Conservation (phyloP, 2,329 filamentous ascomycete species). For the Ophiostoma piceae region DNA sequence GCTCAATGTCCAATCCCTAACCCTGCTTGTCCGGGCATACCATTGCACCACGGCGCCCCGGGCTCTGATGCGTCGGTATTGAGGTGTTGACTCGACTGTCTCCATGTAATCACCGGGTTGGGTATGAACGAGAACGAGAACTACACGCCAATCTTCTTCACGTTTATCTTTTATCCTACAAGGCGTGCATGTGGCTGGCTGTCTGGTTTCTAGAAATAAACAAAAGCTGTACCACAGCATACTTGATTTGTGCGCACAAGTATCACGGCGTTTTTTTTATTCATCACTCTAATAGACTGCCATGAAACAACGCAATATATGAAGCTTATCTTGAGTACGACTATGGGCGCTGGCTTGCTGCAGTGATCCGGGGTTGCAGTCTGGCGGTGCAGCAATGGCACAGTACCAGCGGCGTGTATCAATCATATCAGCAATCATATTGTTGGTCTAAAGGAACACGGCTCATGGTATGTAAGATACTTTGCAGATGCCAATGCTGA, state of each 20-base stretch:
- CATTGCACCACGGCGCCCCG: neutral
- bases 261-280: neutral
- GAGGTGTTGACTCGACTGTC: too few species aligned
- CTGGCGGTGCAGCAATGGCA: neutral
- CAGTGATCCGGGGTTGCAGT: neutral
- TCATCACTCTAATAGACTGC: neutral
- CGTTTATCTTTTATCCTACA: too few species aligned
- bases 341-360: neutral
- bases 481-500: neutral
- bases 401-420: neutral
- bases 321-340: neutral
- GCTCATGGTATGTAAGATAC: neutral
- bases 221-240: neutral
- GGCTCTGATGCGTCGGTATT: neutral
- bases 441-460: neutral
- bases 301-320: neutral
- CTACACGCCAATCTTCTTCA: neutral
- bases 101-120: neutral
- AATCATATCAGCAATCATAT: neutral
- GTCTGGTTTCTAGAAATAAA: neutral
- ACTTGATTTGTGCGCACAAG: neutral
- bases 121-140: neutral
- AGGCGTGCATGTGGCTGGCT: neutral
- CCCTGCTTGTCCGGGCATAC: conserved; percentile 2
- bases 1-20: neutral